phyloP scores from a whole-genome alignment of 2,329 filamentous ascomycete genomes.

The Beauveria asiatica region DNA sequence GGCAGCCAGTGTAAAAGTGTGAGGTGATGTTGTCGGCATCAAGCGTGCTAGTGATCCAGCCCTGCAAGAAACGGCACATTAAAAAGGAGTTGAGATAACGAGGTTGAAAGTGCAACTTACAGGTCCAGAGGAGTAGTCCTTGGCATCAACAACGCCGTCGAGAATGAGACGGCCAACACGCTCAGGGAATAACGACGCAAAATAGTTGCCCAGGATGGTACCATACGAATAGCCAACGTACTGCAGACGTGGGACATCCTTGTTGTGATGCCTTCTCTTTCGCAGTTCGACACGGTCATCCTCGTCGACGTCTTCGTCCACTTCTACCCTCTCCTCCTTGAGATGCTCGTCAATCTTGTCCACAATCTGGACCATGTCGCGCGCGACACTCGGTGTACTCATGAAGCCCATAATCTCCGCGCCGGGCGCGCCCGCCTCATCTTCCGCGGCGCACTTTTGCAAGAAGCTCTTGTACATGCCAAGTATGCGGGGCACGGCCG shows the following conservation, averaged over 20 bases:
- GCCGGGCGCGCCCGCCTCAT: constrained; percentile 1
- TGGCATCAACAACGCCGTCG: constrained; percentile 20
- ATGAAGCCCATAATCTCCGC: constrained; percentile 20
- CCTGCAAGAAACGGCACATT: constrained; percentile 13
- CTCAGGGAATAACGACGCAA: constrained; percentile 15
- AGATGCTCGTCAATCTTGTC: constrained; percentile 22
- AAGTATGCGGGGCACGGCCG: background rate
- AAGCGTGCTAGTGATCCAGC: constrained; percentile 22
- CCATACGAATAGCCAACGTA: constrained; percentile 37
- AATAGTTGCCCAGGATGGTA: constrained; percentile 13
- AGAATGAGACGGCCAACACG: constrained; percentile 27
- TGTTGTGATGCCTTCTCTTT: background rate
- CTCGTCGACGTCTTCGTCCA: background rate
- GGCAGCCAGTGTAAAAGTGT: constrained; percentile 23
- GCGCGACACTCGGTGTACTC: constrained; percentile 23
- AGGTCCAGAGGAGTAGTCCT: constrained; percentile 17
- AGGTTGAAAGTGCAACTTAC: constrained; percentile 14
- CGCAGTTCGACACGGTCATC: background rate
- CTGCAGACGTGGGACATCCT: constrained; percentile 19
- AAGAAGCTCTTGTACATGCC: constrained; percentile 1
- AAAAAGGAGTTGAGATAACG: background rate
- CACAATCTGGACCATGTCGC: constrained; percentile 27
- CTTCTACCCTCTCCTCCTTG: background rate
- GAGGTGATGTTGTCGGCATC: constrained; percentile 23
- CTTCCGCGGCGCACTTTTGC: background rate